A percentile compares a stretch with the other conserved stretches of the same genome.
phyloP scores from a whole-genome alignment of 495 filamentous ascomycete genomes.

The Penicillium soppii region DNA sequence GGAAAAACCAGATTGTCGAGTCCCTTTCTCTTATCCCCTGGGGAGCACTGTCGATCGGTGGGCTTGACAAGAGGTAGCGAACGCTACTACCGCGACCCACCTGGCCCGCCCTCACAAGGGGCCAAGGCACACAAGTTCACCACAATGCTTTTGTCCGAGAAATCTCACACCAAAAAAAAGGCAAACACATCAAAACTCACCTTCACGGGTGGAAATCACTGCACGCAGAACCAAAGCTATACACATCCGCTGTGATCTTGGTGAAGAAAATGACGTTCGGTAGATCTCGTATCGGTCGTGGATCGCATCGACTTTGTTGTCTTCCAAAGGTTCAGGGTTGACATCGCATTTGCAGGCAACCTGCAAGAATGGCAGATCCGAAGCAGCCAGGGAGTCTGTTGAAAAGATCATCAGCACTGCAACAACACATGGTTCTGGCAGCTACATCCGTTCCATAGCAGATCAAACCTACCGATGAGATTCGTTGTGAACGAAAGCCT shows the following conservation, averaged over 20 bases:
- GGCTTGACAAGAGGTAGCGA: slow-evolving; percentile 28
- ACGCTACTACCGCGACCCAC: slow-evolving; percentile 35
- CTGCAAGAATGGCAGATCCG: slow-evolving; percentile 68
- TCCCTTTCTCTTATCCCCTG: neutral
- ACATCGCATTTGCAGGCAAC: slow-evolving; percentile 88
- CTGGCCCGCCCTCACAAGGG: slow-evolving; percentile 24
- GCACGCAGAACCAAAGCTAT: slow-evolving; percentile 72
- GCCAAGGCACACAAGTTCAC: slow-evolving; percentile 20
- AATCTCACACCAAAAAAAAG: neutral
- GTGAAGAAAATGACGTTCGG: slow-evolving; percentile 66
- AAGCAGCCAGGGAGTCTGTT: slow-evolving; percentile 66
- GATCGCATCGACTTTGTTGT: slow-evolving; percentile 46
- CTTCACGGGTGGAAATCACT: slow-evolving; percentile 61
- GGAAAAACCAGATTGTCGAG: neutral
- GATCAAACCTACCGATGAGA: slow-evolving; percentile 47
- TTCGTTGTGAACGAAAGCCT: slow-evolving; percentile 66
- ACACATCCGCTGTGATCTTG: slow-evolving; percentile 75
- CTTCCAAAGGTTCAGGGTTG: slow-evolving; percentile 35
- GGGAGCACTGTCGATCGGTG: slow-evolving; percentile 22
- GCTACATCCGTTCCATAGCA: neutral
- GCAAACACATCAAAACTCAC: slow-evolving; percentile 50
- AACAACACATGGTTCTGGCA: neutral
- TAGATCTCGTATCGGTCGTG: slow-evolving; percentile 66
- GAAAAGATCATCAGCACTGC: neutral
- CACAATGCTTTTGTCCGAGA: slow-evolving; percentile 11